Conservation (phyloP, 768 basidiomycete species). For the Tulasnella sp. region DNA sequence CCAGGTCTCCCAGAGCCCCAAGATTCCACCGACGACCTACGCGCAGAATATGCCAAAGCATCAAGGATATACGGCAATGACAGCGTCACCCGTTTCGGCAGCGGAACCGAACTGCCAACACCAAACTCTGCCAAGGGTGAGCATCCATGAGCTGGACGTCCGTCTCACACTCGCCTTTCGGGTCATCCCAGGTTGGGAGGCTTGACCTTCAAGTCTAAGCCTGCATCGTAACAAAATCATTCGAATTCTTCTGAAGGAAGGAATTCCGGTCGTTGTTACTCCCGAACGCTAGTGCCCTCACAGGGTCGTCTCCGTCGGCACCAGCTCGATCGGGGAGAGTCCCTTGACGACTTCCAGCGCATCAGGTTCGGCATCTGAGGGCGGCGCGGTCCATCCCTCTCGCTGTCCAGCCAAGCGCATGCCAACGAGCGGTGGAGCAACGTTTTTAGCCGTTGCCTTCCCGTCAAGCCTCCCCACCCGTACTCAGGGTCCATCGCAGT, state of each 20-base stretch:
- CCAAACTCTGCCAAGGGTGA: not conserved
- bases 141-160: not conserved
- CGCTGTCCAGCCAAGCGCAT: not conserved
- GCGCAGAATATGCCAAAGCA: not conserved
- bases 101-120: not conserved
- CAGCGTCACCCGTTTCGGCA: slow-evolving; percentile 19
- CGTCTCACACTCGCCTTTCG: not conserved
- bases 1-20: not conserved
- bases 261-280: not conserved
- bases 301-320: not conserved
- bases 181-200: not conserved
- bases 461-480: slow-evolving; percentile 4
- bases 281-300: not conserved
- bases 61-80: not conserved
- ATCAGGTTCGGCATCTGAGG: not conserved
- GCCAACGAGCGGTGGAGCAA: not conserved
- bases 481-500: not conserved
- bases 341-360: not conserved
- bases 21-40: slow-evolving; percentile 10
- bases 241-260: not conserved
- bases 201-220: not conserved
- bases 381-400: not conserved
- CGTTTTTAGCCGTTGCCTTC: slow-evolving; percentile 5
- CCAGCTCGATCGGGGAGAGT: not conserved
- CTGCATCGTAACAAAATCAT: not conserved